A percentile compares a stretch with the other conserved stretches of the same genome.
phyloP scores from a whole-genome alignment of 768 basidiomycete genomes.

The Kwoniella botswanensis region DNA sequence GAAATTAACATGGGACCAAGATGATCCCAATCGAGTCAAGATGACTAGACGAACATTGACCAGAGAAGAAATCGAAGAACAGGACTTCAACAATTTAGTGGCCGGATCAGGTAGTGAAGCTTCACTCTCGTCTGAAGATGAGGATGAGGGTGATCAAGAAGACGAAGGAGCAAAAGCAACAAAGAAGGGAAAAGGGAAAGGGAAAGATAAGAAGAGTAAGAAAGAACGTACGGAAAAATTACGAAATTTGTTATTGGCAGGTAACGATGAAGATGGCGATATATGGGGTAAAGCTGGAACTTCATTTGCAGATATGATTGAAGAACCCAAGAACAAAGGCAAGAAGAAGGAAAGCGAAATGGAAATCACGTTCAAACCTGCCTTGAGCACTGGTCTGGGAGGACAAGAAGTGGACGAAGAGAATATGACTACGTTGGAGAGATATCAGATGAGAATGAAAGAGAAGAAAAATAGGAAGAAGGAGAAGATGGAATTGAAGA shows the following conservation, averaged over 20 bases:
- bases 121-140: neutral
- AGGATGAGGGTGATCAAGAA: slow-evolving; percentile 64
- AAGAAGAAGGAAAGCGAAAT: slow-evolving; percentile 68
- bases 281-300: slow-evolving; percentile 73
- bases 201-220: slow-evolving; percentile 56
- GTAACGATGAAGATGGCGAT: slow-evolving; percentile 67
- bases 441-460: slow-evolving; percentile 84
- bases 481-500: slow-evolving; percentile 65
- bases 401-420: slow-evolving; percentile 53
- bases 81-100: slow-evolving; percentile 81
- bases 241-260: slow-evolving; percentile 74
- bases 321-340: slow-evolving; percentile 28
- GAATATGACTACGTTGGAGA: slow-evolving; percentile 87
- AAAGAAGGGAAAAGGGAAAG: slow-evolving; percentile 34
- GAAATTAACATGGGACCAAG: slow-evolving; percentile 97
- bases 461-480: slow-evolving; percentile 86
- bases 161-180: slow-evolving; percentile 50
- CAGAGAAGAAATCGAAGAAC: slow-evolving; percentile 85
- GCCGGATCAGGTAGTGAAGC: slow-evolving; percentile 69
- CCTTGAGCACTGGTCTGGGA: slow-evolving; percentile 61
- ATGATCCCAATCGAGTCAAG: slow-evolving; percentile 83
- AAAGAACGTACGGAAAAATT: slow-evolving; percentile 69
- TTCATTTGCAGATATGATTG: slow-evolving; percentile 31
- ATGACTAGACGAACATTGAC: slow-evolving; percentile 78
- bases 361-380: slow-evolving; percentile 95